Conservation (phyloP, 2,329 filamentous ascomycete genomes). For the Elsinoe australis region DNA sequence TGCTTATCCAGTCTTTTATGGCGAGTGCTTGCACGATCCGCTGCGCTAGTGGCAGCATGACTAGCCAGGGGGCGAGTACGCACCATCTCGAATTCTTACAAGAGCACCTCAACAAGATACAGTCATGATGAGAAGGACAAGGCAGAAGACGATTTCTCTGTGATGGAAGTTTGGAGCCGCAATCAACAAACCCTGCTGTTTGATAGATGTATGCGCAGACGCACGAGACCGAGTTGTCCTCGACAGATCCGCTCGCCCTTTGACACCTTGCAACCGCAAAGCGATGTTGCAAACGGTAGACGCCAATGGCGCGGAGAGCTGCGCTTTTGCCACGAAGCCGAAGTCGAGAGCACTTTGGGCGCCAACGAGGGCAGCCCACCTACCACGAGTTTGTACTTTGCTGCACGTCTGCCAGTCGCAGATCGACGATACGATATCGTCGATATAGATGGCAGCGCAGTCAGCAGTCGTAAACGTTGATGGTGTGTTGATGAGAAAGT, state of each 20-base stretch:
- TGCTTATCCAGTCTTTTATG: slow-evolving; percentile 3
- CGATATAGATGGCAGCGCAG: neutral
- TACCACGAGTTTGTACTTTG: neutral
- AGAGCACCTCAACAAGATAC: neutral
- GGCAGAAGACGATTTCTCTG: too few species aligned
- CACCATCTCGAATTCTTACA: slow-evolving; percentile 6
- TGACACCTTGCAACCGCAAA: too few species aligned
- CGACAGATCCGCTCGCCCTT: too few species aligned
- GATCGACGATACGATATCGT: neutral
- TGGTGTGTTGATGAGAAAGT: slow-evolving; percentile 2
- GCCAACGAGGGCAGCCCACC: slow-evolving; percentile 2
- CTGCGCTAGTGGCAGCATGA: neutral
- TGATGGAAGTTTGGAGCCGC: too few species aligned
- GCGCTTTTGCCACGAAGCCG: too few species aligned
- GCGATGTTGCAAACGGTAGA: too few species aligned
- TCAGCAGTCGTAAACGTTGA: slow-evolving; percentile 2
- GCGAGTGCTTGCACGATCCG: neutral
- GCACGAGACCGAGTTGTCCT: neutral
- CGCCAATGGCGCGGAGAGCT: too few species aligned
- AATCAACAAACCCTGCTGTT: neutral
- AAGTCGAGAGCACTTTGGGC: slow-evolving; percentile 7
- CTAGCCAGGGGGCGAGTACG: neutral
- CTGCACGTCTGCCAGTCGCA: neutral
- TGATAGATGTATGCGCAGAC: neutral
- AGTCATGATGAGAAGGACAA: neutral